phyloP scores from a whole-genome alignment of 805 yeast species.

The Candida silvicultrix region DNA sequence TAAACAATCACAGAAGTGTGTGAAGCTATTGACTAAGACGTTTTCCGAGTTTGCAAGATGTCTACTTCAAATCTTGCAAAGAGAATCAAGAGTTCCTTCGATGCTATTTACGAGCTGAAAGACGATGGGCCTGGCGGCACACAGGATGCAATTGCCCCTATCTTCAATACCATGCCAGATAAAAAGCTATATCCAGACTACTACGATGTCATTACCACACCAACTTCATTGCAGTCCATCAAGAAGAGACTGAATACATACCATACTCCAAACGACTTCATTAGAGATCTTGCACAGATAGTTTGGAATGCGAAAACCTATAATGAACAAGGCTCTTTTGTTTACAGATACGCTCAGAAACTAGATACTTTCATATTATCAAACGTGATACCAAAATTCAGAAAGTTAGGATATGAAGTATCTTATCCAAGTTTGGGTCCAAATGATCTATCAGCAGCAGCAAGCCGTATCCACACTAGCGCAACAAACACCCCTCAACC shows the following conservation, averaged over 20 bases:
- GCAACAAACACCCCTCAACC: neutral
- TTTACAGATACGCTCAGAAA: slow-evolving; percentile 60
- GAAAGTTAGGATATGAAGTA: slow-evolving; percentile 26
- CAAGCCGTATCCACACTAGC: slow-evolving; percentile 11
- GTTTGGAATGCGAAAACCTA: slow-evolving; percentile 87
- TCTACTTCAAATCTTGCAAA: slow-evolving; percentile 5
- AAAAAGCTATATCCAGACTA: slow-evolving; percentile 67
- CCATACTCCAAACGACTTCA: slow-evolving; percentile 56
- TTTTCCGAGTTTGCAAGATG: too few relatives aligned
- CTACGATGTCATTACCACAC: slow-evolving; percentile 69
- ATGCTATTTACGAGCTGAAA: slow-evolving; percentile 32
- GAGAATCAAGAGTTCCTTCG: slow-evolving; percentile 24
- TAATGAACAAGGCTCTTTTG: slow-evolving; percentile 63
- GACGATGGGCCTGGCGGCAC: slow-evolving; percentile 26
- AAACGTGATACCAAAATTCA: slow-evolving; percentile 27
- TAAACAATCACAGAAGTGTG: neutral
- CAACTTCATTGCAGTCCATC: slow-evolving; percentile 76
- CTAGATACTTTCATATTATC: slow-evolving; percentile 34
- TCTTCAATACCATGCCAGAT: slow-evolving; percentile 70
- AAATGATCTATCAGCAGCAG: slow-evolving; percentile 4
- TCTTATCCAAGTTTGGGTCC: slow-evolving; percentile 33
- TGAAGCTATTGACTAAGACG: too few relatives aligned
- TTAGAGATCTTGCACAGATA: slow-evolving; percentile 75
- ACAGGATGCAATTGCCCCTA: slow-evolving; percentile 39
- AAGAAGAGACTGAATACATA: slow-evolving; percentile 54